Evolutionary conservation across 306 rosid genomes (phyloP), one percentile per base, ranked within the genome.

Genomic region (Boehmeria nivea): DNA sequence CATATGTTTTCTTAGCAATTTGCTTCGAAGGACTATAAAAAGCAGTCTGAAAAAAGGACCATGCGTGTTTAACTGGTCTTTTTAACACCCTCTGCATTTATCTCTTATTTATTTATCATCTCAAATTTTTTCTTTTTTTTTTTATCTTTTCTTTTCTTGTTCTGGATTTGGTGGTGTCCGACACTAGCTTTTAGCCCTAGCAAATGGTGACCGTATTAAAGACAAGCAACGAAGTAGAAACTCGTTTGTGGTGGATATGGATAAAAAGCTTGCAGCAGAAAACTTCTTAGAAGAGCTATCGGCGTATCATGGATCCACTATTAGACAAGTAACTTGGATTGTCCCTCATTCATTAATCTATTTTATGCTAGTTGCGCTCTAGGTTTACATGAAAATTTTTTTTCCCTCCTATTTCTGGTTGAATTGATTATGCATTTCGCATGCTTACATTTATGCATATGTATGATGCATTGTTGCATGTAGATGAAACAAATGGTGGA

Each of bases 401-500:
- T 21, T 21, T 23, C 3, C 1, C n/a, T 22, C 19, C 13, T 47
- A 6, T 54, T 20, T 37, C 8, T 10, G 5, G 2, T 18, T 15
- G 0, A 7, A 13, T 3, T 26, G 7, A n/a, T 51, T 38, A 12
- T 51, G 12, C 26, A 16, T 12, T 17, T n/a, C n/a, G n/a, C n/a
- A n/a, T n/a, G n/a, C n/a, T n/a, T 57, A 15, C 72, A 18, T 58
- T 20, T 28, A 22, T 27, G 20, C 21, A 2, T 14, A 6, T 50
- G 4, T 51, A 4, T 39, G 18, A 15, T 53, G 45, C 20, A 53
- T 42, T 51, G 11, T 17, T 22, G 20, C 38, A n/a, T 42, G 17
- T 61, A 89, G 97, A 87, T 80, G 82, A 86, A 77, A 69, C 94
- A 84, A 78, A 81, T 89, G 97, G 97, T 89, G 63, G 97, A 89